Evolutionary conservation across 352 stramenopile species (phyloP), one percentile per base, ranked within the genome.

Genomic region (Phytopythium delawarense): DNA sequence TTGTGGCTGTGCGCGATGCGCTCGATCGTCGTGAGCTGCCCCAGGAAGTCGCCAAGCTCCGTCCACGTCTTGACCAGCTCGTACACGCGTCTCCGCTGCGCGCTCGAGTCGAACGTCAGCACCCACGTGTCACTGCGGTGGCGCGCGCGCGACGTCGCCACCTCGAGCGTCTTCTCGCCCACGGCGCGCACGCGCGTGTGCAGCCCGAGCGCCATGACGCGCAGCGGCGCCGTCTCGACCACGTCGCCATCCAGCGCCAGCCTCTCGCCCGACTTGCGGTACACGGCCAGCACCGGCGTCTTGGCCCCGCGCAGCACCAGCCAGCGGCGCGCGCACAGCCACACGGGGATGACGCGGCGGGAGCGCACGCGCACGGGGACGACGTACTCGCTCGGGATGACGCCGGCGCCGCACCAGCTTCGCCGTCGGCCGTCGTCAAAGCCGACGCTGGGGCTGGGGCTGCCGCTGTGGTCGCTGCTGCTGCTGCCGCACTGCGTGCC

Each of bases 291-390:
- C 7, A 82, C 74, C 5, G 80, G 80, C 21, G 76, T 72, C 65
- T 88, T 90, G 59, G 76, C 84, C 16, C 80, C 80, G 7, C 80
- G 78, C 16, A 90, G 64, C 42, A 87, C 78, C 20, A 90, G 50
- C 76, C 78, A 88, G 7, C 80, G 76, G 16, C 64, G 63, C 50
- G 76, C 80, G 7, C 76, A 65, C 44, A 87, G 66, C 78, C 80
- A 90, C 30, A 76, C 59, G 51, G 80, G 80, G 34, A 85, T 72
- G 51, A 88, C 67, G 23, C 76, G 72, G 52, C 76, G 69, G 34
- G 65, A 74, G 23, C 81, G 78, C 28, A 89, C 76, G 20, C 73
- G 72, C 25, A 75, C 80, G 25, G 62, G 40, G 11, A 82, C 62
- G 21, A 84, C 62, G 49, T 81, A 84, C 62, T 90, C 72, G 45